Conservation (phyloP, 148 eudicot genomes). For the Vaccinium vitisidaea region DNA sequence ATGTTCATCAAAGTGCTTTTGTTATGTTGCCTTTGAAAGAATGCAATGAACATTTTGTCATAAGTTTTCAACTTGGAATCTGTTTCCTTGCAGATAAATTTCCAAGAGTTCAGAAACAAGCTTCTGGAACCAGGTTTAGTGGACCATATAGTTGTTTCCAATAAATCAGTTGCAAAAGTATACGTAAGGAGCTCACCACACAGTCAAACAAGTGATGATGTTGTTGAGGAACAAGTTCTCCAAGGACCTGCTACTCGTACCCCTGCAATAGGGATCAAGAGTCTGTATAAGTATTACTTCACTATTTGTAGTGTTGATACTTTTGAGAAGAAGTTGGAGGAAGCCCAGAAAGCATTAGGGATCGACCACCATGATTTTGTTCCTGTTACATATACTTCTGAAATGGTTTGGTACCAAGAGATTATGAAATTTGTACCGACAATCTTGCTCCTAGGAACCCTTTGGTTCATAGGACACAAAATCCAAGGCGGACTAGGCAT, state of each 20-base stretch:
- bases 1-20: too few species aligned
- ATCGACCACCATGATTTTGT: constrained; percentile 43
- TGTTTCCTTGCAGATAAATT: constrained; percentile 34
- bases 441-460: constrained; percentile 35
- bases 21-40: too few species aligned
- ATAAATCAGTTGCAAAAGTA: constrained; percentile 53
- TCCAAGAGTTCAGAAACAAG: constrained; percentile 57
- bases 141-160: constrained; percentile 45
- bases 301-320: constrained; percentile 49
- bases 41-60: too few species aligned
- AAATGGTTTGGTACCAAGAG: constrained; percentile 38
- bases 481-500: constrained; percentile 37
- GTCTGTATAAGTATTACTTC: constrained; percentile 38
- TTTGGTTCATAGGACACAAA: constrained; percentile 33
- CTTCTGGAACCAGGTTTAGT: constrained; percentile 54
- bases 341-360: constrained; percentile 46
- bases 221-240: not conserved
- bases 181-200: constrained; percentile 35
- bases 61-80: too few species aligned
- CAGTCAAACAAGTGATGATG: constrained; percentile 19
- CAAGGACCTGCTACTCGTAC: constrained; percentile 15
- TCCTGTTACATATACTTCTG: constrained; percentile 44
- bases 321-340: constrained; percentile 54
- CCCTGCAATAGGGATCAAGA: constrained; percentile 1
- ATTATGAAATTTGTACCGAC: constrained; percentile 38